These are phyloP conservation scores for Seiridium cupressi DNA, from an alignment of 2,329 filamentous ascomycete genomes.

Conservation along the genomic window DNA sequence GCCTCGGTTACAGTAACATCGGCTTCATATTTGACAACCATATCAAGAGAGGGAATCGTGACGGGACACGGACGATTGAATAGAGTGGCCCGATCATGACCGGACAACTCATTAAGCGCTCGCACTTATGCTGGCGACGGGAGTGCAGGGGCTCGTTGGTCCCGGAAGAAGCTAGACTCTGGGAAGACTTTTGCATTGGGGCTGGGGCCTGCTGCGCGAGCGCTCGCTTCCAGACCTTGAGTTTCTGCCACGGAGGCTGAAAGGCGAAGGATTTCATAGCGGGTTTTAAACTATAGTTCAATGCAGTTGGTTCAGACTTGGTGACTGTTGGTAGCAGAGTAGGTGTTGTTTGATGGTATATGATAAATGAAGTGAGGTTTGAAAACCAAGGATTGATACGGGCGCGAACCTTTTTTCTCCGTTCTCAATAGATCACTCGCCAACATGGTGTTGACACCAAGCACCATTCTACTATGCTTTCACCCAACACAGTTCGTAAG, in stretches of 20 bases:
- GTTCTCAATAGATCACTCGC: too few species aligned
- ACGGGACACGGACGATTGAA: constrained; percentile 29
- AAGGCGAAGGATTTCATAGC: not conserved
- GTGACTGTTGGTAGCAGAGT: not conserved
- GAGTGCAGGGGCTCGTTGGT: constrained; percentile 19
- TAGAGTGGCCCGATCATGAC: constrained; percentile 9
- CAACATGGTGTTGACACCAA: too few species aligned
- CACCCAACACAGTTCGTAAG: not conserved
- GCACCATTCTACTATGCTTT: too few species aligned
- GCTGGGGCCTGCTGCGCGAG: not conserved
- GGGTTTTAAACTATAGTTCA: not conserved
- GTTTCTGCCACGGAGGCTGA: not conserved
- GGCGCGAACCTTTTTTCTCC: too few species aligned
- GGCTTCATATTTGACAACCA: constrained; percentile 34
- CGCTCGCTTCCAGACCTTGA: not conserved
- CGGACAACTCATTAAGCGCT: constrained; percentile 21
- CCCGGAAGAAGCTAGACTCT: constrained; percentile 19
- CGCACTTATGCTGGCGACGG: constrained; percentile 27
- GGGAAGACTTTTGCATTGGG: not conserved
- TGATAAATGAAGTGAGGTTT: too few species aligned
- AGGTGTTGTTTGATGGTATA: too few species aligned
- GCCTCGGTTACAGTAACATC: constrained; percentile 27
- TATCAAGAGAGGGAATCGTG: constrained; percentile 26
- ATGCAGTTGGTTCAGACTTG: not conserved
- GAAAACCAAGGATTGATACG: too few species aligned